These are phyloP conservation scores for Coemansia sp. DNA, from an alignment of 192 early-diverging fungal species.

Conservation along the genomic window DNA sequence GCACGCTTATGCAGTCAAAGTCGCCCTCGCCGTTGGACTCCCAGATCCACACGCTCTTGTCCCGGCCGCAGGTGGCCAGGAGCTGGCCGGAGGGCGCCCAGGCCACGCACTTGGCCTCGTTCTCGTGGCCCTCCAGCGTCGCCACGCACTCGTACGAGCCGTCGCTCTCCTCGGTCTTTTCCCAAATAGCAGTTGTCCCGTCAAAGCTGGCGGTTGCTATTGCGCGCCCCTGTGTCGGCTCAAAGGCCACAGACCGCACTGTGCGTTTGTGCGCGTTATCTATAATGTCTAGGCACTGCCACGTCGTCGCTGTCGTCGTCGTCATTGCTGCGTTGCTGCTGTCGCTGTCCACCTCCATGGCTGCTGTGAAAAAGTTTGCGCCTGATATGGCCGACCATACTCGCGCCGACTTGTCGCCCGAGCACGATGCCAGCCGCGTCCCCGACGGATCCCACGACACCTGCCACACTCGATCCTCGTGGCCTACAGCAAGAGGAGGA, in stretches of 20 bases:
- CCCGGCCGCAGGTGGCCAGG: constrained; percentile 92
- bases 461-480: constrained; percentile 87
- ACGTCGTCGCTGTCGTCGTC: constrained; percentile 27
- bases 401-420: constrained; percentile 88
- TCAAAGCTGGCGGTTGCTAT: constrained; percentile 94
- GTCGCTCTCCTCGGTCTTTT: constrained; percentile 59
- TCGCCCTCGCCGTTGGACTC: constrained; percentile 82
- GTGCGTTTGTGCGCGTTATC: constrained; percentile 92
- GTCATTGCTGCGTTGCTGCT: background rate
- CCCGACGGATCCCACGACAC: constrained; percentile 83
- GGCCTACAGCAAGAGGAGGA: constrained; percentile 57
- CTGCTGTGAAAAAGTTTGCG: constrained; percentile 12
- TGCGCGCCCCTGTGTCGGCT: constrained; percentile 66
- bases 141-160: constrained; percentile 86
- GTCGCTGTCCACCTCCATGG: constrained; percentile 7
- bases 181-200: constrained; percentile 92
- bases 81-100: constrained; percentile 85
- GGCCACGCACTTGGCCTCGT: constrained; percentile 93
- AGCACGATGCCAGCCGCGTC: constrained; percentile 77
- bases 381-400: constrained; percentile 67
- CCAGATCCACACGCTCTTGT: constrained; percentile 99
- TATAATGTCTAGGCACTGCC: constrained; percentile 73
- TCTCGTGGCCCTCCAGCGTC: constrained; percentile 97
- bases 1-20: constrained; percentile 94
- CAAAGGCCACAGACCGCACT: constrained; percentile 85